These are phyloP conservation scores for Stagonosporopsis chrysanthemi DNA, from an alignment of 2,329 filamentous ascomycete species.

Conservation along the genomic window DNA sequence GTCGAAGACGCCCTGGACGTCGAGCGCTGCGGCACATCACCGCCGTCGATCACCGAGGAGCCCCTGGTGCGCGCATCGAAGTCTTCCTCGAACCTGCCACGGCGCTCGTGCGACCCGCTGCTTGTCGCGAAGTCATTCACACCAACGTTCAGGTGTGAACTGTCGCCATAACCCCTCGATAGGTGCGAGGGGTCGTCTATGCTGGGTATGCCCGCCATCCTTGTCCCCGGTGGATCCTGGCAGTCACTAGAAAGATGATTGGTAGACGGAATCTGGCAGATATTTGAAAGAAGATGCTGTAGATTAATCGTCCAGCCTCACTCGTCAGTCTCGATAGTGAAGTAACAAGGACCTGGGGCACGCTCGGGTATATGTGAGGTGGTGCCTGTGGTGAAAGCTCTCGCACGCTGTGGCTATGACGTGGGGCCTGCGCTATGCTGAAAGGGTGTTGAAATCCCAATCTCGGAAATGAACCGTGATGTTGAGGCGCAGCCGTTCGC, in stretches of 20 bases:
- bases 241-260: conserved; percentile 26
- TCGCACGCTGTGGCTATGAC: conserved; percentile 18
- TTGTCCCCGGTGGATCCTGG: conserved; percentile 23
- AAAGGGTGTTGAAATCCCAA: not conserved
- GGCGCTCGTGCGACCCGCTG: conserved; percentile 34
- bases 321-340: not conserved
- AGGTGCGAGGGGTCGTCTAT: conserved; percentile 48
- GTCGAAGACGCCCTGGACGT: conserved; percentile 60
- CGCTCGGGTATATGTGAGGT: conserved; percentile 12
- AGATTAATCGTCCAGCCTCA: not conserved
- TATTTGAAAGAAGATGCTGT: not conserved
- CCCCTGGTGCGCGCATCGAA: conserved; percentile 74
- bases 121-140: conserved; percentile 51
- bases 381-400: conserved; percentile 9
- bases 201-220: conserved; percentile 49
- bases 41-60: conserved; percentile 67
- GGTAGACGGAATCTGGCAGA: conserved; percentile 9
- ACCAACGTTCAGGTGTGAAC: conserved; percentile 35
- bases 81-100: conserved; percentile 71
- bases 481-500: conserved; percentile 30
- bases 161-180: conserved; percentile 44
- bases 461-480: conserved; percentile 19
- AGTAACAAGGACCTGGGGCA: not conserved
- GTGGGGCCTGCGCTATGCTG: conserved; percentile 16
- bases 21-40: conserved; percentile 65